Base-by-base conservation (phyloP, 1,284 basidiomycete species). In the Pyrrhoderma lamaoense region DNA sequence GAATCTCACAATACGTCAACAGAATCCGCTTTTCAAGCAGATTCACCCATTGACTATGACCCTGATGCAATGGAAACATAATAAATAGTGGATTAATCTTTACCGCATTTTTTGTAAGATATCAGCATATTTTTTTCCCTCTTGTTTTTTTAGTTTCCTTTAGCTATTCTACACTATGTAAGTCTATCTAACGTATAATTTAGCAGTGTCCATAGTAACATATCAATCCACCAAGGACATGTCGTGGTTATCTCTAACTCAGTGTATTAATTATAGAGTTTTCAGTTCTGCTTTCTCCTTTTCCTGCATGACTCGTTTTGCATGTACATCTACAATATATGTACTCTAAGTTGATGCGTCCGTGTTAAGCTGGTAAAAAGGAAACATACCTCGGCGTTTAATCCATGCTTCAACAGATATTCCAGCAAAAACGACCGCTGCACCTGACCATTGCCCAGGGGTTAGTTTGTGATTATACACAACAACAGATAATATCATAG, bases 401-500 rank as follows among this genome's bases (percentile, higher is more conserved):
- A 92, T 83, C 60, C 80, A 82, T 1, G 94, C 94, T 65, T 98
- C 95, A 13, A 97, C 79, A 1, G 89, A 93, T 57, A 99, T 95
- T 1, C 93, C 94, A 3, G 81, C 80, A 67, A 99, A 98, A 3
- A 99, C 96, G 25, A 94, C 82, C 0, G 69, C 84, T 0, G 94
- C 85, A 14, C 95, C 96, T 2, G 79, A 60, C 96, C 96, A 99
- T 68, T 99, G 96, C 1, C 93, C 89, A 0, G 64, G 54, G 0
- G 85, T 85, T 48, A 99, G 73, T 56, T 75, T 79, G 68, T 99
- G 95, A 60, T 91, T 84, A 67, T 97, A 99, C 0, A 98, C 80
- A 22, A 95, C 66, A 3, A 99, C 93, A 5, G 90, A 94, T 35
- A 99, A 75, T 11, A 99, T 75, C 95, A 99, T 99, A 3, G 95